Evolutionary conservation across 768 basidiomycete genomes (phyloP), one percentile per base, ranked within the genome.

Genomic region (Lentinus tigrinus): DNA sequence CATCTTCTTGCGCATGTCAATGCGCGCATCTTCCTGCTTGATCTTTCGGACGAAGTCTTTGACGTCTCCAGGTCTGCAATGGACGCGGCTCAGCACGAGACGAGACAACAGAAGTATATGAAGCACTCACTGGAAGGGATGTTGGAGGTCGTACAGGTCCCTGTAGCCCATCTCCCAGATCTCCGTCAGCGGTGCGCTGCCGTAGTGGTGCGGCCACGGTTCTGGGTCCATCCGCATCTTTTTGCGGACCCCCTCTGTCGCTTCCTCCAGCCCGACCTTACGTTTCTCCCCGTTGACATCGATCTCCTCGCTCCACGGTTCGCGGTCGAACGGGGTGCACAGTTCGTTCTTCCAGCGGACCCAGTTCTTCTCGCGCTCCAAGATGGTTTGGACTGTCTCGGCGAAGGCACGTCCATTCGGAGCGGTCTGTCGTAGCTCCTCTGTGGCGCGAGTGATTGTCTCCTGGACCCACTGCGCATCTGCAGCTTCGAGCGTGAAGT

Each of bases 311-410:
- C 73, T 74, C 81, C 87, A 84, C 5, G 88, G 78, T 38, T 85
- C 85, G 64, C 85, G 86, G 68, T 92, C 90, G 66, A 95, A 94
- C 3, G 88, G 82, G 16, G 83, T 75, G 68, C 93, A 95, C 2
- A 88, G 71, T 40, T 90, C 86, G 62, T 89, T 90, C 75, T 95
- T 95, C 93, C 92, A 95, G 61, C 81, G 84, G 3, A 92, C 84
- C 93, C 93, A 95, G 66, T 93, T 94, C 69, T 84, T 87, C 73
- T 95, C 93, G 50, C 93, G 79, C 63, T 91, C 86, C 6, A 95
- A 77, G 36, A 94, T 87, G 9, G 80, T 75, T 51, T 70, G 75
- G 24, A 89, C 86, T 0, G 90, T 89, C 13, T 92, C 90, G 1
- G 87, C 81, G 69, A 94, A 92, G 27, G 80, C 76, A 10, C 87